Percentiles rank a stretch among this genome's conserved stretches.
These are phyloP conservation scores for Malus sylvestris DNA, from an alignment of 306 rosid genomes.

Conservation along the genomic window DNA sequence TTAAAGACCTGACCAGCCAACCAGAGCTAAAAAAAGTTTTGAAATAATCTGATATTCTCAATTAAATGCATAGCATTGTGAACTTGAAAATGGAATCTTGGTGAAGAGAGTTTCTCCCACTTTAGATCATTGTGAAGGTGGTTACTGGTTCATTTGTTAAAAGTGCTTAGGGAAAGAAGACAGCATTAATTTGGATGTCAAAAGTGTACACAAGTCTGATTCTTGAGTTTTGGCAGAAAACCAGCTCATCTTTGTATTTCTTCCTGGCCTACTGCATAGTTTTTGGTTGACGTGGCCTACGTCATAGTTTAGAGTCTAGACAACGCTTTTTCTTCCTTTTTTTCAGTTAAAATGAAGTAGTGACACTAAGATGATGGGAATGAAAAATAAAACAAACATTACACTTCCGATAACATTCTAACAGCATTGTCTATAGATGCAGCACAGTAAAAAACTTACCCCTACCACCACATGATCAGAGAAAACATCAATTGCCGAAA, in stretches of 20 bases:
- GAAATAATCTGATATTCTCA: neutral
- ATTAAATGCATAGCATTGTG: neutral
- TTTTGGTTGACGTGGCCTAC: neutral
- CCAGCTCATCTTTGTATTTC: neutral
- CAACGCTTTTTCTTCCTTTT: neutral
- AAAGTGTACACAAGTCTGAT: neutral
- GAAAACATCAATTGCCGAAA: slow-evolving; percentile 85
- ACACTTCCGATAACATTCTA: neutral
- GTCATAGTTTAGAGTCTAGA: neutral
- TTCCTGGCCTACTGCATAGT: neutral
- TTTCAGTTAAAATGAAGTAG: neutral
- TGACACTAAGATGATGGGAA: neutral
- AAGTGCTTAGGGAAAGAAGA: neutral
- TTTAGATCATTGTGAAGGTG: neutral
- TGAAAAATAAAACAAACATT: neutral
- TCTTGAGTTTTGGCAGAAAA: neutral
- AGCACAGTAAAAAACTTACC: slow-evolving; percentile 52
- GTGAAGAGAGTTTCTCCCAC: neutral
- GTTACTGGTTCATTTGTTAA: neutral
- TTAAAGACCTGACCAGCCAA: neutral
- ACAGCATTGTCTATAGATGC: neutral
- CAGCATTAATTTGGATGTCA: neutral
- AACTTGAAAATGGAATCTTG: neutral
- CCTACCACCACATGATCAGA: slow-evolving; percentile 74
- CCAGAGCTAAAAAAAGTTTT: neutral